Percentiles rank a stretch among this genome's conserved stretches.
These are phyloP conservation scores for Tausonia pullulans DNA, from an alignment of 1,284 basidiomycete species.

Conservation along the genomic window DNA sequence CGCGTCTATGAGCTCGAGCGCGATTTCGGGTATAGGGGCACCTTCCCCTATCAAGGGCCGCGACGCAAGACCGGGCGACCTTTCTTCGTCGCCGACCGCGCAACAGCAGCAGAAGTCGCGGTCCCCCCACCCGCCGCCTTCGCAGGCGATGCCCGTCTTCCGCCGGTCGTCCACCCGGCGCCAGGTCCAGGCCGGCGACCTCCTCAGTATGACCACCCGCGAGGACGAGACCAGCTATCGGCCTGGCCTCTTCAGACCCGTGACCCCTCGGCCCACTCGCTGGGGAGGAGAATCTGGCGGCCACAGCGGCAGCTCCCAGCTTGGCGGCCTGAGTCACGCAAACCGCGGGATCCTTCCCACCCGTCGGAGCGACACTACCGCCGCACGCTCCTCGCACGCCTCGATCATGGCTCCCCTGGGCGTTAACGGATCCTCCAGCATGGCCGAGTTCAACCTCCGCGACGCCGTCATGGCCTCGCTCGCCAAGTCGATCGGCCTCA, in stretches of 20 bases:
- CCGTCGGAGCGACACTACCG: not conserved
- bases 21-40: not conserved
- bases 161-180: constrained; percentile 21
- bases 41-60: too few relatives aligned
- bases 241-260: constrained; percentile 16
- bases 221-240: constrained; percentile 29
- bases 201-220: constrained; percentile 38
- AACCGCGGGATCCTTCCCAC: not conserved
- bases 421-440: not conserved
- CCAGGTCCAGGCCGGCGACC: constrained; percentile 40
- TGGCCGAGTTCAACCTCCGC: constrained; percentile 65
- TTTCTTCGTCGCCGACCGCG: too few relatives aligned
- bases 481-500: constrained; percentile 88
- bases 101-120: too few relatives aligned
- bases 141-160: constrained; percentile 6
- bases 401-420: too few relatives aligned
- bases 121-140: not conserved
- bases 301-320: too few relatives aligned
- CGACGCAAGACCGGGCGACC: too few relatives aligned
- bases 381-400: not conserved
- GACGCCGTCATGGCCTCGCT: constrained; percentile 96
- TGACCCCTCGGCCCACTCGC: constrained; percentile 8
- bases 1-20: not conserved
- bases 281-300: constrained; percentile 7
- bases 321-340: not conserved